Evolutionary conservation across 129 eudicot genomes (phyloP), one percentile per base, ranked within the genome.

Genomic region (Mikania micrantha): DNA sequence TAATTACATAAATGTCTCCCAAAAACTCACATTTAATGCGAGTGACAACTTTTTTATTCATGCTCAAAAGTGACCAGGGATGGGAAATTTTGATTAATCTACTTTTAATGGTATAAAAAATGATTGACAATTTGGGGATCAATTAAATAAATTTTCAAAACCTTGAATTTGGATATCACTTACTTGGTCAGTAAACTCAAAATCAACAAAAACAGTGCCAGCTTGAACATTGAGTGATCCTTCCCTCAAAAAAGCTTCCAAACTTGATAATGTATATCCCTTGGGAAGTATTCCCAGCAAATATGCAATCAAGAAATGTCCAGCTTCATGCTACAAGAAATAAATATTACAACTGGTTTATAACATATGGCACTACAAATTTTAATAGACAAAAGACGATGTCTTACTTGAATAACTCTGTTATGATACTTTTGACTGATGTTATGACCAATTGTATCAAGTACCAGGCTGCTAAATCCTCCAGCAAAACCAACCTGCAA

Each of bases 191-290:
- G 83, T 75, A 79, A 93, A 93, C 72, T 93, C 96, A 59, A 80
- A 89, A 80, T 93, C 98, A 10, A 86, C 96, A 84, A 90, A 90
- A 40, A 83, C 88, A 57, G 96, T 86, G 67, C 96, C 96, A 24
- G 95, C 94, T 84, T 90, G 96, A 75, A 90, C 88, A 74, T 90
- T 90, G 41, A 89, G 88, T 4, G 98, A 92, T 64, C 98, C 96
- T 84, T 89, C 92, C 74, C 81, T 65, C 75, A 82, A 83, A 68
- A 86, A 85, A 44, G 96, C 98, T 45, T 93, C 98, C 85, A 84
- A 81, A 60, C 98, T 93, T 69, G 96, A 78, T 24, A 93, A 49
- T 9, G 92, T 82, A 67, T 86, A 93, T 52, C 92, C 98, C 72
- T 65, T 91, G 4, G 96, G 98, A 70, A 91, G 95, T 60, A 91